Evolutionary conservation across 1,284 basidiomycete species (phyloP).

Genomic region (Heimioporus retisporus): DNA sequence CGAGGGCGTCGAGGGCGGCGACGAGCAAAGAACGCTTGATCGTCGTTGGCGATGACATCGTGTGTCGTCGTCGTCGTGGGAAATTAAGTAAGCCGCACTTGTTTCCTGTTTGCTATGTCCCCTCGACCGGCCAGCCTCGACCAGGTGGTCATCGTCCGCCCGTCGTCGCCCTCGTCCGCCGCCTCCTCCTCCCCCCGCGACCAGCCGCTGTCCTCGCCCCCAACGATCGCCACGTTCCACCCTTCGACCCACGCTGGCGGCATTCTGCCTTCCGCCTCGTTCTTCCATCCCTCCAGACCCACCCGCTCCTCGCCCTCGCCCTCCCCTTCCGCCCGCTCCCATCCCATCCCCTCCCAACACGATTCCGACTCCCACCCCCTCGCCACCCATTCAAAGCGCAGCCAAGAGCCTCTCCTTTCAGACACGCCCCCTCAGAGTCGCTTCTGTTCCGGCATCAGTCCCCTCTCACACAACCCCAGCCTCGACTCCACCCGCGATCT

Average conservation of each 20-base stretch:
- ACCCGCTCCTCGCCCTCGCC: slow-evolving; percentile 48
- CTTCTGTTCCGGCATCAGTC: slow-evolving; percentile 66
- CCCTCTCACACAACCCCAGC: slow-evolving; percentile 64
- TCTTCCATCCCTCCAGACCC: slow-evolving; percentile 77
- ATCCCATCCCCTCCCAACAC: slow-evolving; percentile 11
- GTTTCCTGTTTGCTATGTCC: neutral
- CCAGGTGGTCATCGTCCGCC: slow-evolving; percentile 9
- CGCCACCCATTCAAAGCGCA: slow-evolving; percentile 61
- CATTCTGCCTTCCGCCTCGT: slow-evolving; percentile 77
- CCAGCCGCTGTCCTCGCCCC: slow-evolving; percentile 42
- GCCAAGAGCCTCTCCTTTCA: slow-evolving; percentile 75
- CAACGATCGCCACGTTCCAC: slow-evolving; percentile 38
- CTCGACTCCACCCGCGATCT: slow-evolving; percentile 57
- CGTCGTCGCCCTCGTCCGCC: neutral
- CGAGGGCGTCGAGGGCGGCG: slow-evolving; percentile 60
- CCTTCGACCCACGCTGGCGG: slow-evolving; percentile 72
- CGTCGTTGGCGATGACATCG: slow-evolving; percentile 12
- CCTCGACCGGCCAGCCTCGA: slow-evolving; percentile 33
- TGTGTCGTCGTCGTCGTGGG: slow-evolving; percentile 34
- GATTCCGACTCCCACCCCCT: slow-evolving; percentile 39
- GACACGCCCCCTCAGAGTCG: slow-evolving; percentile 49
- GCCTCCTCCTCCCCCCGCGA: slow-evolving; percentile 11
- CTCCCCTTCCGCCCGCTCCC: slow-evolving; percentile 29
- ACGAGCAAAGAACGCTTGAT: slow-evolving; percentile 55
- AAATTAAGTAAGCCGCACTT: neutral